phyloP scores from a whole-genome alignment of 768 basidiomycete genomes.

The Leccinum variicolor region DNA sequence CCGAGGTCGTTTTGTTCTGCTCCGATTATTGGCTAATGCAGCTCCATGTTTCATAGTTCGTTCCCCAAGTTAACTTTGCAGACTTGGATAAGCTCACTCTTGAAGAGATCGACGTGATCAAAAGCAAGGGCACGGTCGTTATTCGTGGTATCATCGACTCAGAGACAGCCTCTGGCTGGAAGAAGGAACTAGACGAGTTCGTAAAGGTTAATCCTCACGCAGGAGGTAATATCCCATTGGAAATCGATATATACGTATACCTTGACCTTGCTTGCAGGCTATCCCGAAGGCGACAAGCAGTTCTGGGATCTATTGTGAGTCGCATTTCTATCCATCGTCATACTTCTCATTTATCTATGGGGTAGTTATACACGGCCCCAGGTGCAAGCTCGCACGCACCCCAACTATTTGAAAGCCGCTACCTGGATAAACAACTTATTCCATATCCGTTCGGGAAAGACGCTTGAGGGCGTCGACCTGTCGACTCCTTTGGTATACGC shows the following conservation, averaged over 20 bases:
- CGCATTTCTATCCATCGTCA: not conserved
- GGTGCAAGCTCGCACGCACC: too few relatives aligned
- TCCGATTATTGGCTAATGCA: too few relatives aligned
- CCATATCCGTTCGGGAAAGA: conserved; percentile 37
- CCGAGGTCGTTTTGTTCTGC: too few relatives aligned
- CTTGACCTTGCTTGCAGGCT: conserved; percentile 33
- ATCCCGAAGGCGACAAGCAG: conserved; percentile 58
- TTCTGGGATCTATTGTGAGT: conserved; percentile 71
- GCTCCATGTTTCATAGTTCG: too few relatives aligned
- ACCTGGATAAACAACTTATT: conserved; percentile 28
- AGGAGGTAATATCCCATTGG: conserved; percentile 39
- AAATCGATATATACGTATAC: not conserved
- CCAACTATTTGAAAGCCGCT: too few relatives aligned
- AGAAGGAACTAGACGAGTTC: conserved; percentile 51
- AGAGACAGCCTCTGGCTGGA: conserved; percentile 57
- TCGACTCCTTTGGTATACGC: conserved; percentile 64
- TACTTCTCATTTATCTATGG: not conserved
- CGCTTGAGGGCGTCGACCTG: conserved; percentile 54
- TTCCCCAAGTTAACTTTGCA: too few relatives aligned
- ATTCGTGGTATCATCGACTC: conserved; percentile 59
- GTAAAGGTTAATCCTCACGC: conserved; percentile 53
- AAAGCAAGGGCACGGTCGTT: conserved; percentile 54
- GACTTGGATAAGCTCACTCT: too few relatives aligned
- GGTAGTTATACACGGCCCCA: conserved; percentile 39
- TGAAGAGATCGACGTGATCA: conserved; percentile 35